phyloP scores from a whole-genome alignment of 2,329 filamentous ascomycete species.

The Coleophoma crateriformis region DNA sequence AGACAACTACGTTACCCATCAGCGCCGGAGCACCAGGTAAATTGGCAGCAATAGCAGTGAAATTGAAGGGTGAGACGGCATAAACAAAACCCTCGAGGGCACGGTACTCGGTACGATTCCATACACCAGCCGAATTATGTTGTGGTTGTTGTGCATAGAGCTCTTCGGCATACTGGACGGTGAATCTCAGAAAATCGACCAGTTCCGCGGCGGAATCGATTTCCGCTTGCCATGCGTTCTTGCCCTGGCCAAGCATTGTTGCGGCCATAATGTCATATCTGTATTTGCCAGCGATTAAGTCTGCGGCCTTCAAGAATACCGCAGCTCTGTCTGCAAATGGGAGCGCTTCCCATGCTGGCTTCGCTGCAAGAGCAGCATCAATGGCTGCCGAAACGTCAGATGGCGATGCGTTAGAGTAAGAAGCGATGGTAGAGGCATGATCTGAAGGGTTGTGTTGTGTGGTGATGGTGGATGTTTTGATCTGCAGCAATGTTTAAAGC shows the following conservation, averaged over 20 bases:
- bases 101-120: slow-evolving; percentile 88
- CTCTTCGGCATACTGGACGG: slow-evolving; percentile 89
- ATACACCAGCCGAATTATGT: slow-evolving; percentile 77
- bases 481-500: slow-evolving; percentile 32
- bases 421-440: slow-evolving; percentile 71
- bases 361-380: slow-evolving; percentile 77
- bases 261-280: slow-evolving; percentile 94
- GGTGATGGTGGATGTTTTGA: slow-evolving; percentile 60
- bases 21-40: slow-evolving; percentile 76
- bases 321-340: slow-evolving; percentile 89
- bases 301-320: slow-evolving; percentile 92
- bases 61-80: slow-evolving; percentile 93
- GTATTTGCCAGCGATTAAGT: slow-evolving; percentile 87
- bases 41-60: slow-evolving; percentile 91
- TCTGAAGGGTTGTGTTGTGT: slow-evolving; percentile 79
- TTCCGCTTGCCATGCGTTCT: slow-evolving; percentile 99
- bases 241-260: slow-evolving; percentile 94
- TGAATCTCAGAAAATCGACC: slow-evolving; percentile 89
- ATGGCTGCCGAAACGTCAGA: slow-evolving; percentile 77
- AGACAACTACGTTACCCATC: slow-evolving; percentile 90
- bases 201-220: slow-evolving; percentile 93
- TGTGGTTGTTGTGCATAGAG: slow-evolving; percentile 81
- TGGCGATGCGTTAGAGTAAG: slow-evolving; percentile 75
- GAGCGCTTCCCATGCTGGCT: slow-evolving; percentile 77
- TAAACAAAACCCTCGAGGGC: slow-evolving; percentile 94